A percentile compares a stretch with the other conserved stretches of the same genome.
These are phyloP conservation scores for Anisogramma anomala DNA, from an alignment of 2,329 filamentous ascomycete genomes.

Conservation along the genomic window DNA sequence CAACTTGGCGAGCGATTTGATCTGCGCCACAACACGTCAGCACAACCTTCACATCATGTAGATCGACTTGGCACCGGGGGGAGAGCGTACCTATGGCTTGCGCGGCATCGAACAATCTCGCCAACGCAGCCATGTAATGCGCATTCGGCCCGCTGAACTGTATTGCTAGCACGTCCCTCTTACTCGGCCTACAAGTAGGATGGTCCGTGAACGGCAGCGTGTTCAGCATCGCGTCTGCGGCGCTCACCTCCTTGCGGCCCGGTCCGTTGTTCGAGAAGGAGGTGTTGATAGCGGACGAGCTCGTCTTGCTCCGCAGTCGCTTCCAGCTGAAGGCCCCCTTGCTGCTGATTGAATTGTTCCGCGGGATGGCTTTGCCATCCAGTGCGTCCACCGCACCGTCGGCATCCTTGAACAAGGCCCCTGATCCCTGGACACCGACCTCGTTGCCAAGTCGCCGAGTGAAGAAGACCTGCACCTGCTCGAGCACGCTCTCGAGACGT, in stretches of 20 bases:
- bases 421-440: conserved; percentile 68
- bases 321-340: conserved; percentile 86
- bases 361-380: conserved; percentile 35
- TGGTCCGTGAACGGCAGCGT: conserved; percentile 66
- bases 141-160: conserved; percentile 75
- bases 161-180: conserved; percentile 56
- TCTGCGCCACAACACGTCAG: conserved; percentile 38
- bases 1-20: conserved; percentile 90
- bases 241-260: conserved; percentile 24
- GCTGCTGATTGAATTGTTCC: conserved; percentile 51
- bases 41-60: not conserved
- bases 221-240: conserved; percentile 37
- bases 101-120: conserved; percentile 81
- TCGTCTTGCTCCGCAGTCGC: conserved; percentile 81
- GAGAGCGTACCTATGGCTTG: conserved; percentile 71
- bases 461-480: conserved; percentile 68
- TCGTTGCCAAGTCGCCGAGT: conserved; percentile 84
- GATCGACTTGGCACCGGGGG: not conserved
- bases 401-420: conserved; percentile 65
- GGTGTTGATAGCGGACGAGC: conserved; percentile 47
- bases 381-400: conserved; percentile 26
- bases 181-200: conserved; percentile 55
- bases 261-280: conserved; percentile 39
- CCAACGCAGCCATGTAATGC: conserved; percentile 83
- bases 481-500: conserved; percentile 69